Evolutionary conservation across 2,329 filamentous ascomycete genomes (phyloP), one percentile per base, ranked within the genome.

Genomic region (Ampelomyces quisqualis): DNA sequence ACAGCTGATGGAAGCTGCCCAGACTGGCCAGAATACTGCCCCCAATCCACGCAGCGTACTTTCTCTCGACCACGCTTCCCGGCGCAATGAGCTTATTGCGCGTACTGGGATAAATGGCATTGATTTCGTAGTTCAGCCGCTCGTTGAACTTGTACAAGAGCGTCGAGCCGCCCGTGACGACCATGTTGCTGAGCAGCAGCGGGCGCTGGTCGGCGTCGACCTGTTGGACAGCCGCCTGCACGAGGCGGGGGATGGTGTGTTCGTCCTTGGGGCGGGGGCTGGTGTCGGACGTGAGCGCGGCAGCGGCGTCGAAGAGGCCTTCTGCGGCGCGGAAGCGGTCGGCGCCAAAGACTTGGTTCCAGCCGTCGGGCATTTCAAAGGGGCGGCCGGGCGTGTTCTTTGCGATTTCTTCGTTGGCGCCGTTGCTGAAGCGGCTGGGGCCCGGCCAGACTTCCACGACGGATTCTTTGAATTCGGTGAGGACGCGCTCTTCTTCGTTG

Each of bases 1-100:
- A 98, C 86, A 98, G 91, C 75, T 98, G 93, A 73, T 98, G 93
- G 73, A 98, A 98, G 10, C 90, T 95, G 7, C 94, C 94, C 72
- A 98, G 70, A 70, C 90, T 96, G 5, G 88, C 90, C 55, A 98
- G 75, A 57, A 98, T 96, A 70, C 90, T 96, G 31, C 93, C 93
- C 32, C 94, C 93, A 55, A 98, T 90, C 91, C 93, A 98, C 34
- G 88, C 84, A 15, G 88, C 90, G 69, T 95, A 97, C 53, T 90
- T 86, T 38, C 94, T 77, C 77, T 98, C 94, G 24, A 85, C 87
- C 1, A 87, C 87, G 58, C 91, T 82, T 13, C 89, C 88, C 0
- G 90, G 85, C 0, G 93, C 89, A 57, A 93, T 86, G 24, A 98
- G 82, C 70, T 93, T 87, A 57, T 97, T 88, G 63, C 89, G 81